A percentile compares a stretch with the other conserved stretches of the same genome.
These are phyloP conservation scores for Albatrellus ellisii DNA, from an alignment of 768 basidiomycete species.

Conservation along the genomic window DNA sequence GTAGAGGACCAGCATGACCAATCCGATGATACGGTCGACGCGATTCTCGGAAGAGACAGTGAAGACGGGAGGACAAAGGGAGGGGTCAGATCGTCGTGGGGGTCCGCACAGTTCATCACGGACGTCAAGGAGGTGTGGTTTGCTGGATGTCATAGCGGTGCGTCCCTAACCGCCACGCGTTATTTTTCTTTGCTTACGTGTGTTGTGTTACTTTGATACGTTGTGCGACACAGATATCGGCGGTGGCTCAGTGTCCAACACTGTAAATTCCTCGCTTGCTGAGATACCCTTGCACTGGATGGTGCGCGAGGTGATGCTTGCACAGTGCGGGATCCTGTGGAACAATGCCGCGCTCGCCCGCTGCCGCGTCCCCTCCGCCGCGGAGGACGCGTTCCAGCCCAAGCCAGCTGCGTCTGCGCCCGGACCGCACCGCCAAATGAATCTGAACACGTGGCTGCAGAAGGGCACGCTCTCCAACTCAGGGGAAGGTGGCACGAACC, in stretches of 20 bases:
- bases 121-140: constrained; percentile 13
- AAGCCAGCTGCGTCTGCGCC: not conserved
- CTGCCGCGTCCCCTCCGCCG: constrained; percentile 5
- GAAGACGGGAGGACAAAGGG: not conserved
- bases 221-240: constrained; percentile 7
- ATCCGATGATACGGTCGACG: not conserved
- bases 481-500: not conserved
- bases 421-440: not conserved
- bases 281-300: constrained; percentile 13
- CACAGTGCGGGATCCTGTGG: constrained; percentile 5
- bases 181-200: not conserved
- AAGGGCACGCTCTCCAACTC: not conserved
- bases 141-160: constrained; percentile 11
- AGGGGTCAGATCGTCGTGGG: not conserved
- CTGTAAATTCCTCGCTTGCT: constrained; percentile 3
- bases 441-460: not conserved
- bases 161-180: not conserved
- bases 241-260: constrained; percentile 5
- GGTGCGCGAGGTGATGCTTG: constrained; percentile 7
- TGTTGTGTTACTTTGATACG: not conserved
- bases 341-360: constrained; percentile 4
- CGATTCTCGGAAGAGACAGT: not conserved
- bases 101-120: constrained; percentile 1
- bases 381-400: not conserved
- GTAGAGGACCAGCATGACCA: constrained; percentile 3